These are phyloP conservation scores for Fonsecaea pugnacius DNA, from an alignment of 2,329 filamentous ascomycete genomes.

Conservation along the genomic window DNA sequence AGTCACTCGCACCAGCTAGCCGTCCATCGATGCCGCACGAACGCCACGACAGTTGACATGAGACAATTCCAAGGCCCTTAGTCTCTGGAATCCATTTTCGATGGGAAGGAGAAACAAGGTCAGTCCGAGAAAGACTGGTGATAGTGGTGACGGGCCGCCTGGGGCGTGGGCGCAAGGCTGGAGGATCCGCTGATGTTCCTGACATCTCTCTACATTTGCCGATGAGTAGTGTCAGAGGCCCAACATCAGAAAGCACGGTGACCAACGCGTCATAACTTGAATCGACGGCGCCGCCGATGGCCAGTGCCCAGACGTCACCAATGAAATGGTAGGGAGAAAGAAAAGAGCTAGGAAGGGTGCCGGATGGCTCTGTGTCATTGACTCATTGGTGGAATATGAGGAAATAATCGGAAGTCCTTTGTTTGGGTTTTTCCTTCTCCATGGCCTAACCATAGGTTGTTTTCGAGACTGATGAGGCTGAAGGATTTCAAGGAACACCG, in stretches of 20 bases:
- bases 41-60: constrained; percentile 15
- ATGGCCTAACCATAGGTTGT: background rate
- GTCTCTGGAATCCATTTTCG: constrained; percentile 14
- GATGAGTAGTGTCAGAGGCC: constrained; percentile 6
- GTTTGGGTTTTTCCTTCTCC: background rate
- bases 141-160: constrained; percentile 7
- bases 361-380: constrained; percentile 1
- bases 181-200: constrained; percentile 3
- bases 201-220: constrained; percentile 8
- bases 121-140: constrained; percentile 8
- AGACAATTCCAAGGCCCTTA: constrained; percentile 6
- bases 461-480: constrained; percentile 4
- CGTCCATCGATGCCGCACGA: constrained; percentile 9
- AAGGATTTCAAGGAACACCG: background rate
- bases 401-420: background rate
- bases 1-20: constrained; percentile 12
- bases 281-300: constrained; percentile 14
- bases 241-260: constrained; percentile 7
- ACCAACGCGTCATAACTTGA: constrained; percentile 12
- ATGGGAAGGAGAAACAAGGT: constrained; percentile 1
- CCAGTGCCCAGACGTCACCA: background rate
- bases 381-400: background rate
- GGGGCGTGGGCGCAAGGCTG: constrained; percentile 11
- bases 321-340: constrained; percentile 1
- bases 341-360: background rate